phyloP scores from a whole-genome alignment of 805 yeast genomes.

The Saccharomycopsis fibuligera region DNA sequence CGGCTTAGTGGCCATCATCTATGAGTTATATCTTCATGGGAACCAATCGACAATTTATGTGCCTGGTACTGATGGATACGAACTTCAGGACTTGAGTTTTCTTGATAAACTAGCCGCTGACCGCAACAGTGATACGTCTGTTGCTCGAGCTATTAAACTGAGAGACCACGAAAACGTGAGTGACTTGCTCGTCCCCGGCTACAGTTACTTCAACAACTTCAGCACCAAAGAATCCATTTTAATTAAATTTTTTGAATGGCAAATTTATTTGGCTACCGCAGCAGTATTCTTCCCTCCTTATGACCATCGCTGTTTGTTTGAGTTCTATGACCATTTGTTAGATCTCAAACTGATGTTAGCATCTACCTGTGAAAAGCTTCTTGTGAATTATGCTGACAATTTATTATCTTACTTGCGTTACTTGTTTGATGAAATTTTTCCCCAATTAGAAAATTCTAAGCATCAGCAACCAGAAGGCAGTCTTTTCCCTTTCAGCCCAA shows the following conservation, averaged over 20 bases:
- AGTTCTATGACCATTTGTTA: constrained; percentile 6
- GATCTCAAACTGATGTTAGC: constrained; percentile 1
- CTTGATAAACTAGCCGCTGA: too few relatives aligned
- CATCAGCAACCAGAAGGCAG: not conserved
- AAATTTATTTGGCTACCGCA: constrained; percentile 8
- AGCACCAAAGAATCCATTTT: constrained; percentile 7
- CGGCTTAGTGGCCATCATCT: constrained; percentile 17
- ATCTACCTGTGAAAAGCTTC: not conserved
- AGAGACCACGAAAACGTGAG: not conserved
- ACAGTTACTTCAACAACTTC: constrained; percentile 5
- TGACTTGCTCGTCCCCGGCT: constrained; percentile 6
- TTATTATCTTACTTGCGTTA: constrained; percentile 6
- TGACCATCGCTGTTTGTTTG: constrained; percentile 9
- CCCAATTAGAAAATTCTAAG: constrained; percentile 1
- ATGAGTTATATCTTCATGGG: constrained; percentile 16
- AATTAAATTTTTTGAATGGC: constrained; percentile 21
- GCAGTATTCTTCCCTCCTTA: constrained; percentile 16
- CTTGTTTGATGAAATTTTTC: constrained; percentile 9
- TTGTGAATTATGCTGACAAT: constrained; percentile 3
- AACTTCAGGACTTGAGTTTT: not conserved
- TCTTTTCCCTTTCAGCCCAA: constrained; percentile 3
- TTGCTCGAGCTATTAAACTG: not conserved
- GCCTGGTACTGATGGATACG: not conserved
- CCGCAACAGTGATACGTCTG: too few relatives aligned
- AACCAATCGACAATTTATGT: constrained; percentile 1